phyloP scores from a whole-genome alignment of 1,139 yeast species.

The Magnusiomyces tetraspermus region DNA sequence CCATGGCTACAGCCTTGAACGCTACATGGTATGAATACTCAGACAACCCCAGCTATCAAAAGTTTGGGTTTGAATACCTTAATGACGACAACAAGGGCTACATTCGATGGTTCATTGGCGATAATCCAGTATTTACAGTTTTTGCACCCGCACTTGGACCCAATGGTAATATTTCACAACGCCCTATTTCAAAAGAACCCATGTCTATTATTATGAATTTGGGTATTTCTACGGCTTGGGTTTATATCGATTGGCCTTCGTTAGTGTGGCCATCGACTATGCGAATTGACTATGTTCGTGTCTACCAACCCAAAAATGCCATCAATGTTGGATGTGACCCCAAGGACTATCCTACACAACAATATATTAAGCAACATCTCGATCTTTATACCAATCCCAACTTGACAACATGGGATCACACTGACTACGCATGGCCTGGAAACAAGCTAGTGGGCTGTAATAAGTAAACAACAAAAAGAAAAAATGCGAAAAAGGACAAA shows the following conservation, averaged over 20 bases:
- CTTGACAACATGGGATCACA: constrained; percentile 53
- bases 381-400: constrained; percentile 57
- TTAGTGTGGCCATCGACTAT: constrained; percentile 58
- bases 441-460: constrained; percentile 41
- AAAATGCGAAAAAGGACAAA: background rate
- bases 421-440: constrained; percentile 60
- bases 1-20: constrained; percentile 63
- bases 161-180: constrained; percentile 72
- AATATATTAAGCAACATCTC: constrained; percentile 56
- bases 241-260: constrained; percentile 69
- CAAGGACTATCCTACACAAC: constrained; percentile 56
- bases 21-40: constrained; percentile 60
- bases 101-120: constrained; percentile 74
- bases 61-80: constrained; percentile 66
- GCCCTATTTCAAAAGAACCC: constrained; percentile 73
- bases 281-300: constrained; percentile 65
- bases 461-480: background rate
- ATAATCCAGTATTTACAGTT: constrained; percentile 53
- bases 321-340: constrained; percentile 67
- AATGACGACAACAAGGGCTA: constrained; percentile 62
- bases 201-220: constrained; percentile 71
- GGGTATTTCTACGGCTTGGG: constrained; percentile 77
- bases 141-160: constrained; percentile 60
- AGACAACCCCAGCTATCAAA: constrained; percentile 46
- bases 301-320: constrained; percentile 58